phyloP scores from a whole-genome alignment of 75 land plant genomes.

The Isoetes taiwanensis region DNA sequence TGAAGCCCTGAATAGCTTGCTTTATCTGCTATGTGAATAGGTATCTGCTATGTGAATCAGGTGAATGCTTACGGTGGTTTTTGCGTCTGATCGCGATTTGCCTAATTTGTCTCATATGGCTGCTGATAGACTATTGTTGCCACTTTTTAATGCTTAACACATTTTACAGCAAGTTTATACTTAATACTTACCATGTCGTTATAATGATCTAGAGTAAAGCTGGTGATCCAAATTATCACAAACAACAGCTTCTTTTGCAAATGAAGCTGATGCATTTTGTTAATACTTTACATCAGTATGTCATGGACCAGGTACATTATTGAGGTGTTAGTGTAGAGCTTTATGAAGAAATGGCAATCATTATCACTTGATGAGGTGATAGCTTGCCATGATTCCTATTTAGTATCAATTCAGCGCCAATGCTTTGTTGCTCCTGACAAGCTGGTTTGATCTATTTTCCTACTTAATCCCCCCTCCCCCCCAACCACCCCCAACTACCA shows the following conservation, averaged over 20 bases:
- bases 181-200: constrained; percentile 2
- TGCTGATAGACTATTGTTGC: no score
- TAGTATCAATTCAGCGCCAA: constrained; percentile 78
- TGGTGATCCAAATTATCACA: constrained; percentile 26
- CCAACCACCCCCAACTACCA: no score
- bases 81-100: no score
- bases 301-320: constrained; percentile 98
- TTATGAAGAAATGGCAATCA: constrained; percentile 72
- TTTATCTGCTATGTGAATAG: no score
- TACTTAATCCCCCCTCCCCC: no score
- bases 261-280: constrained; percentile 95
- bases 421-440: constrained; percentile 91
- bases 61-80: no score
- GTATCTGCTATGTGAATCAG: no score
- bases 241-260: constrained; percentile 70
- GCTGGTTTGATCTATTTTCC: constrained; percentile 66
- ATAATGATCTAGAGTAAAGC: constrained; percentile 40
- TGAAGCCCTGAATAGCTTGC: background rate
- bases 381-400: constrained; percentile 82
- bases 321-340: no score
- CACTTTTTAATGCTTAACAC: no score
- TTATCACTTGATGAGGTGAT: constrained; percentile 90
- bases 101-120: no score
- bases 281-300: constrained; percentile 96
- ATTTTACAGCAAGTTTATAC: no score